phyloP scores from a whole-genome alignment of 352 stramenopile genomes.

The Ochromonadaceae sp. region DNA sequence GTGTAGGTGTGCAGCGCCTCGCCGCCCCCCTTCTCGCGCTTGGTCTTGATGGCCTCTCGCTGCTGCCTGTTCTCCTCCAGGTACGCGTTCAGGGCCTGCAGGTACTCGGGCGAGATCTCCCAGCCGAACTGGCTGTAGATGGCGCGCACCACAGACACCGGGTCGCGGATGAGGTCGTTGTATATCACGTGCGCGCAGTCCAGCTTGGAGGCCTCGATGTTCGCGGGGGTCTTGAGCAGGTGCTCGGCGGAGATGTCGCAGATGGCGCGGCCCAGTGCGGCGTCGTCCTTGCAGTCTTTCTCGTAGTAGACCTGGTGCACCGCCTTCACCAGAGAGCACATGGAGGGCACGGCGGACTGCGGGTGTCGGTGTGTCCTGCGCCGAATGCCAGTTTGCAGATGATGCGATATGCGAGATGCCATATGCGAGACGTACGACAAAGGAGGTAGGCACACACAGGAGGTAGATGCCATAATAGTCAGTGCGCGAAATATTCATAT shows the following conservation, averaged over 20 bases:
- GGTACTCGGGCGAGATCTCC: conserved; percentile 22
- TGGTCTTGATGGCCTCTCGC: not conserved
- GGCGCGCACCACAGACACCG: conserved; percentile 18
- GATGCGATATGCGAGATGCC: too few species aligned
- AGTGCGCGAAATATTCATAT: too few species aligned
- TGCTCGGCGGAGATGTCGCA: not conserved
- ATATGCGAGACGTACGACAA: too few species aligned
- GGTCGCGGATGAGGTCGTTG: conserved; percentile 20
- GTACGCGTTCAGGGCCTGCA: conserved; percentile 16
- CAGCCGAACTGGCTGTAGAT: conserved; percentile 22
- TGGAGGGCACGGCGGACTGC: not conserved
- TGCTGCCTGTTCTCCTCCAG: conserved; percentile 19
- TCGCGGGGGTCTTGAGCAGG: not conserved
- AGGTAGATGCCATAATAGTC: not conserved
- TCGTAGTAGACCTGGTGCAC: conserved; percentile 8
- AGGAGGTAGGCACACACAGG: not conserved
- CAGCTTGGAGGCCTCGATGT: not conserved
- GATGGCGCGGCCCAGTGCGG: not conserved
- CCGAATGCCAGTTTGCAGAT: too few species aligned
- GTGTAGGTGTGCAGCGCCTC: not conserved
- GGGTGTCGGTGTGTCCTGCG: conserved; percentile 17
- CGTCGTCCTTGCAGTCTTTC: not conserved
- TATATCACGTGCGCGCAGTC: not conserved
- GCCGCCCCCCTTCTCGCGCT: not conserved
- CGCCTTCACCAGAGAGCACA: conserved; percentile 13